Conservation (phyloP, 352 stramenopile genomes). For the Phytophthora meadii region DNA sequence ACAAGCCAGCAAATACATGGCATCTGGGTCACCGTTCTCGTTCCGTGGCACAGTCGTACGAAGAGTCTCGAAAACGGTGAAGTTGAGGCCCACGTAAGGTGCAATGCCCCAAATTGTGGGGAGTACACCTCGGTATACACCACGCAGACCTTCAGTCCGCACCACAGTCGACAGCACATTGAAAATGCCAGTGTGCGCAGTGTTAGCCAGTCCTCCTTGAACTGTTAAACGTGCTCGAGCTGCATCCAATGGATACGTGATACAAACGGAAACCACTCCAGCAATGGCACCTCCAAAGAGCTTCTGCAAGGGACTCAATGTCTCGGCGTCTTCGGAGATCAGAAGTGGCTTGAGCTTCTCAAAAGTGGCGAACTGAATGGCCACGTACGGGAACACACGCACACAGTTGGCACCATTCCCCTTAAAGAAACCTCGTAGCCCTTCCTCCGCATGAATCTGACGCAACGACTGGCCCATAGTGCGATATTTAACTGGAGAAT, state of each 20-base stretch:
- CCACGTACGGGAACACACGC: slow-evolving; percentile 80
- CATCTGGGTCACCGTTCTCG: slow-evolving; percentile 51
- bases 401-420: slow-evolving; percentile 85
- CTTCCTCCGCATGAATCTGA: slow-evolving; percentile 72
- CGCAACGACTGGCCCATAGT: slow-evolving; percentile 62
- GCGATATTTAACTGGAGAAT: slow-evolving; percentile 52
- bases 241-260: slow-evolving; percentile 81
- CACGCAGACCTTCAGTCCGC: slow-evolving; percentile 59
- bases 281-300: slow-evolving; percentile 62
- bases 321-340: slow-evolving; percentile 44
- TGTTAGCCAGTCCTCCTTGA: slow-evolving; percentile 63
- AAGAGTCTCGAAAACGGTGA: slow-evolving; percentile 79
- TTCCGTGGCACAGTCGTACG: slow-evolving; percentile 53
- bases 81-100: slow-evolving; percentile 81
- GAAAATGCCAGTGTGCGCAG: slow-evolving; percentile 70
- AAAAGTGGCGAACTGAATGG: slow-evolving; percentile 81
- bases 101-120: slow-evolving; percentile 75
- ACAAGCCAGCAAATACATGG: slow-evolving; percentile 63
- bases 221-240: slow-evolving; percentile 77
- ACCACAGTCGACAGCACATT: slow-evolving; percentile 62
- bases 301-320: slow-evolving; percentile 58
- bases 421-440: slow-evolving; percentile 70
- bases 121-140: slow-evolving; percentile 67
- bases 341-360: slow-evolving; percentile 65
- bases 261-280: slow-evolving; percentile 69